A percentile compares a stretch with the other conserved stretches of the same genome.
Evolutionary conservation across 306 rosid genomes (phyloP).

Genomic region (Fragaria vesca): DNA sequence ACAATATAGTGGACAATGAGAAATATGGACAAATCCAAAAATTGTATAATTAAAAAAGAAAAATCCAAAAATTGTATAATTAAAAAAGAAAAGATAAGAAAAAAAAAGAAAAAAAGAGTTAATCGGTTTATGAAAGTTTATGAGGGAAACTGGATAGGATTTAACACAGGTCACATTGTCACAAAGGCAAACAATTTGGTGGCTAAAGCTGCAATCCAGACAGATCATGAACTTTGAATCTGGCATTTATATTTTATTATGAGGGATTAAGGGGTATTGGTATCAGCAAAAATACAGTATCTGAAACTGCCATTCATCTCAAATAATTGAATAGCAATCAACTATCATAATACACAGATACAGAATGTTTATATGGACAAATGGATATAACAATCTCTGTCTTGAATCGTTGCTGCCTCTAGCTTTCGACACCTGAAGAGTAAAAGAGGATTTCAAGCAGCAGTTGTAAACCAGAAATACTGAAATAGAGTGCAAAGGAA

Average conservation of each 20-base stretch:
- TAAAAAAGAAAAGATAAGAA: neutral
- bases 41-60: neutral
- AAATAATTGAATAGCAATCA: slow-evolving; percentile 38
- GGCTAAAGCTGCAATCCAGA: slow-evolving; percentile 1
- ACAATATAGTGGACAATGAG: neutral
- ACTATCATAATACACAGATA: slow-evolving; percentile 31
- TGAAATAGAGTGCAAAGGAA: slow-evolving; percentile 8
- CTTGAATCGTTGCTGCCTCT: slow-evolving; percentile 39
- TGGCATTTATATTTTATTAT: slow-evolving; percentile 19
- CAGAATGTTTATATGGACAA: slow-evolving; percentile 38
- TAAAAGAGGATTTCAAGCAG: slow-evolving; percentile 24
- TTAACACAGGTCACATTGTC: neutral
- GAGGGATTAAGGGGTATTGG: slow-evolving; percentile 11
- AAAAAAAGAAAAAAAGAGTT: neutral
- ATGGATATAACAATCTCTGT: slow-evolving; percentile 45
- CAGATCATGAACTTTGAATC: slow-evolving; percentile 15
- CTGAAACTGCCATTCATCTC: slow-evolving; percentile 44
- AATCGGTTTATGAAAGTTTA: neutral
- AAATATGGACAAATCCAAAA: neutral
- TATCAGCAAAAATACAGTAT: slow-evolving; percentile 36
- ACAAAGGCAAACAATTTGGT: neutral
- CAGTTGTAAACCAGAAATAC: neutral
- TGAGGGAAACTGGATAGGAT: neutral
- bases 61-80: neutral
- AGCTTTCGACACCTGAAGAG: slow-evolving; percentile 44